These are phyloP conservation scores for Marchantia polymorpha DNA, from an alignment of 225 moss, liverwort and hornwort genomes.

Conservation along the genomic window DNA sequence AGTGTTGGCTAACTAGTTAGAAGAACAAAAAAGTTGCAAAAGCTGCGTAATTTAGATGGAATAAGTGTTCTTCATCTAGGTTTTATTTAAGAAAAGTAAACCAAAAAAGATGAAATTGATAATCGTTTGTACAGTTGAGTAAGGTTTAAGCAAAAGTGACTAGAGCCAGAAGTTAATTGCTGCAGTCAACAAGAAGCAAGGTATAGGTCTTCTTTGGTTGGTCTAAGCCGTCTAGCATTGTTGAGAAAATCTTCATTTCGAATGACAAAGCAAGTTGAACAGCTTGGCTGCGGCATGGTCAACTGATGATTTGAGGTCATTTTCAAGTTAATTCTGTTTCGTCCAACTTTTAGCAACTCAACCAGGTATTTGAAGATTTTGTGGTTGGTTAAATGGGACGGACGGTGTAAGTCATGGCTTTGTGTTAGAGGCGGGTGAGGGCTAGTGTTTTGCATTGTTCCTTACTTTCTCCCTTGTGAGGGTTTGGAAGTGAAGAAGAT, in stretches of 20 bases:
- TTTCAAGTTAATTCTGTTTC: not conserved
- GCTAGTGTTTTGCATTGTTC: not conserved
- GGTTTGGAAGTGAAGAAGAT: slow-evolving; percentile 3
- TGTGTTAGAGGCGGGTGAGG: slow-evolving; percentile 3
- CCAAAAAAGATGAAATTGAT: no score
- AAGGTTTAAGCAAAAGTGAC: no score
- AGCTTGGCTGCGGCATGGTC: not conserved
- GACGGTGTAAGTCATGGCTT: slow-evolving; percentile 6
- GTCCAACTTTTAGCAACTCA: slow-evolving; percentile 2
- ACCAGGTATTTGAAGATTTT: not conserved
- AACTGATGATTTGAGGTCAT: slow-evolving; percentile 3
- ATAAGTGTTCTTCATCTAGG: no score
- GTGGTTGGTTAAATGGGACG: not conserved
- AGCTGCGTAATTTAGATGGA: no score
- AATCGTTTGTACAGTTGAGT: no score
- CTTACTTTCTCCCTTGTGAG: not conserved
- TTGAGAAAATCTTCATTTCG: not conserved
- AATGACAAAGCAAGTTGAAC: slow-evolving; percentile 9
- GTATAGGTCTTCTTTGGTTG: not conserved
- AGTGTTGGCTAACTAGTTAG: no score
- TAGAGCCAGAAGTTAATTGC: no score
- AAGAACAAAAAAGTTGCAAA: no score
- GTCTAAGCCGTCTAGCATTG: no score
- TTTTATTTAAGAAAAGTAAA: no score
- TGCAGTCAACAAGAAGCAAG: no score